A percentile compares a stretch with the other conserved stretches of the same genome.
Evolutionary conservation across 805 yeast genomes (phyloP).

Genomic region (Ogataea nonfermentans): DNA sequence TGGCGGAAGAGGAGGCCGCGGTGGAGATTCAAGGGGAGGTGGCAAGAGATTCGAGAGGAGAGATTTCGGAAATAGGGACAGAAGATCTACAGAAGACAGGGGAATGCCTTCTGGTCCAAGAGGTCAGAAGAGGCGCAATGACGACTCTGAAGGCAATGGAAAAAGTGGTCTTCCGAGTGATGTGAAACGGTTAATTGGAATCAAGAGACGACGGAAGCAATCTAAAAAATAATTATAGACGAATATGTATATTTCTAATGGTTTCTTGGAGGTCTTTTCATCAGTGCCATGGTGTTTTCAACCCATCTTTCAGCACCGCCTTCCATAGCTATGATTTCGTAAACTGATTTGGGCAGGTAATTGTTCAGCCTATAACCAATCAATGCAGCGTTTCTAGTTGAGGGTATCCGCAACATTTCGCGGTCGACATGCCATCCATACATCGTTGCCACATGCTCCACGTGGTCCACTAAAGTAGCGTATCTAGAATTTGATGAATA

Average conservation of each 20-base stretch:
- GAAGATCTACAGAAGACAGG: neutral
- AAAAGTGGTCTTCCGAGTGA: constrained; percentile 43
- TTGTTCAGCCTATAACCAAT: constrained; percentile 53
- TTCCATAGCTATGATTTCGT: constrained; percentile 65
- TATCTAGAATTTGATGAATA: constrained; percentile 60
- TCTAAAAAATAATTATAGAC: constrained; percentile 29
- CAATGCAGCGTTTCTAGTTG: constrained; percentile 89
- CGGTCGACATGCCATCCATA: constrained; percentile 85
- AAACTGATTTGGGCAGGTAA: constrained; percentile 37
- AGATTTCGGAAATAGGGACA: constrained; percentile 6
- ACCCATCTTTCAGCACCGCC: constrained; percentile 95
- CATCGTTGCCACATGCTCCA: constrained; percentile 58
- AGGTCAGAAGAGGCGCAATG: constrained; percentile 18
- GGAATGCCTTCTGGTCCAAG: neutral
- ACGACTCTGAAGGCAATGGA: constrained; percentile 3
- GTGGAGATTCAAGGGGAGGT: constrained; percentile 20
- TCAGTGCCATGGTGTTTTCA: constrained; percentile 69
- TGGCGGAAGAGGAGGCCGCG: too few species aligned
- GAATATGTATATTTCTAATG: constrained; percentile 38
- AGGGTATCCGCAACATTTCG: constrained; percentile 89
- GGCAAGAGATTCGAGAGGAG: constrained; percentile 9
- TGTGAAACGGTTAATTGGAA: constrained; percentile 62
- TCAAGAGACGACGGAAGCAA: constrained; percentile 63
- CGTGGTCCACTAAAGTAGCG: constrained; percentile 84
- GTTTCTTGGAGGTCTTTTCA: constrained; percentile 67